Conservation (phyloP, 768 basidiomycete genomes). For the Collybia sp. region DNA sequence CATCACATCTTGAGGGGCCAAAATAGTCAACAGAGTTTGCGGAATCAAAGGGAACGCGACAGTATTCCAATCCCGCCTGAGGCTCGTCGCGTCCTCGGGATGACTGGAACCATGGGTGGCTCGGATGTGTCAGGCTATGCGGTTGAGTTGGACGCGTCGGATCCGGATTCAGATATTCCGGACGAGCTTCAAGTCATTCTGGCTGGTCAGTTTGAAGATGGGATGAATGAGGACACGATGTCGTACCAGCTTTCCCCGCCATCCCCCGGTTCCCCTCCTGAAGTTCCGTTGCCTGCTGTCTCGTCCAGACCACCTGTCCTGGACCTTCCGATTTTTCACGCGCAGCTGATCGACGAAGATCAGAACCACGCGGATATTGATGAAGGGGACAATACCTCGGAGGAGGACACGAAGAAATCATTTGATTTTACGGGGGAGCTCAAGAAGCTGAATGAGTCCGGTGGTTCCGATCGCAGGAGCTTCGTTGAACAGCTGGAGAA, state of each 20-base stretch:
- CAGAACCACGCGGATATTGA: conserved; percentile 34
- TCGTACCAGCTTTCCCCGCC: conserved; percentile 22
- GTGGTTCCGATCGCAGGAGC: conserved; percentile 62
- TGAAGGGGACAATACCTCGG: conserved; percentile 34
- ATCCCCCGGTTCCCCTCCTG: conserved; percentile 40
- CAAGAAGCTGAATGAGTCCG: conserved; percentile 62
- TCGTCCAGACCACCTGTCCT: conserved; percentile 13
- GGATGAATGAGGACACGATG: conserved; percentile 30
- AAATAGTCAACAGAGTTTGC: conserved; percentile 10
- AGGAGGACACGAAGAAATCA: conserved; percentile 70
- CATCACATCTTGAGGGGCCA: conserved; percentile 9
- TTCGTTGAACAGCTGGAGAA: conserved; percentile 82
- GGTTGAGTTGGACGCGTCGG: conserved; percentile 46
- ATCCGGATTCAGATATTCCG: conserved; percentile 79
- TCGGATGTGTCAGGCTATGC: conserved; percentile 42
- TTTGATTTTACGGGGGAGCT: conserved; percentile 86
- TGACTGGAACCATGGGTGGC: conserved; percentile 66
- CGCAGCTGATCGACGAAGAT: conserved; percentile 41
- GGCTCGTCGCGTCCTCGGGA: conserved; percentile 52
- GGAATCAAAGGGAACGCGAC: conserved; percentile 10
- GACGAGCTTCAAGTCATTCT: conserved; percentile 69
- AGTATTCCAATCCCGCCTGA: conserved; percentile 40
- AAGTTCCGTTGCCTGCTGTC: conserved; percentile 28
- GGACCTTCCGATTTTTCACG: conserved; percentile 34
- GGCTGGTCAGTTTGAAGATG: conserved; percentile 29